Base-by-base conservation (phyloP, 306 rosid genomes). In the Purshia tridentata region DNA sequence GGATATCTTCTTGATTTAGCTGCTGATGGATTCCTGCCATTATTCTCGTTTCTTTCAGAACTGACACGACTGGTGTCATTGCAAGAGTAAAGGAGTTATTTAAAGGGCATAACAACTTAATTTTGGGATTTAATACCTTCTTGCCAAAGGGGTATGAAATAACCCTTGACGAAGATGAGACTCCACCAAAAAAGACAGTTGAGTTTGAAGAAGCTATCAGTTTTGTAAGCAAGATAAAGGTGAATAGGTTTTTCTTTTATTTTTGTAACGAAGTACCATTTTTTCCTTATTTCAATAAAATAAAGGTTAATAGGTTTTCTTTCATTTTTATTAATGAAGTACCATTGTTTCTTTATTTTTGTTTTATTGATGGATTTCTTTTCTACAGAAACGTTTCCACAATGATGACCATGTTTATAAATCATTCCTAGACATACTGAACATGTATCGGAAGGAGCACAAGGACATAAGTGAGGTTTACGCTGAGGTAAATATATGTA, bases 161-260 rank as follows among this genome's bases (percentile, higher is more conserved):
- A 75, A 95, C 98, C 9, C 88, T 88, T 12, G 97, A 91, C 9
- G 97, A 90, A 49, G 98, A 84, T 35, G 90, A 86, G 66, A 83
- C 88, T 80, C 91, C 93, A 65, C 87, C 77, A 18, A 95, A 95
- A 90, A 95, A 91, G 87, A 86, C 96, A 0, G 91, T 95, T 81
- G 97, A 91, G 73, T 95, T 95, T 74, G 97, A 91, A 51, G 98
- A 95, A 90, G 99, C 99, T 69, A 95, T 95, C 76, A 91, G 89
- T 80, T 95, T 95, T 74, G 99, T 95, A 44, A 90, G 89, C 87
- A 95, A 91, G 91, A 95, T 95, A 82, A 95, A 95, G 99, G 99
- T 95, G 67, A 80, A 55, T 42, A 18, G 37, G 6, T 66, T 58
- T 23, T 20, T 46, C 35, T 75, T 77, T 68, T 19, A 51, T 45